A percentile compares a stretch with the other conserved stretches of the same genome.
These are phyloP conservation scores for Macrocystidia cucumis DNA, from an alignment of 1,284 basidiomycete genomes.

Conservation along the genomic window DNA sequence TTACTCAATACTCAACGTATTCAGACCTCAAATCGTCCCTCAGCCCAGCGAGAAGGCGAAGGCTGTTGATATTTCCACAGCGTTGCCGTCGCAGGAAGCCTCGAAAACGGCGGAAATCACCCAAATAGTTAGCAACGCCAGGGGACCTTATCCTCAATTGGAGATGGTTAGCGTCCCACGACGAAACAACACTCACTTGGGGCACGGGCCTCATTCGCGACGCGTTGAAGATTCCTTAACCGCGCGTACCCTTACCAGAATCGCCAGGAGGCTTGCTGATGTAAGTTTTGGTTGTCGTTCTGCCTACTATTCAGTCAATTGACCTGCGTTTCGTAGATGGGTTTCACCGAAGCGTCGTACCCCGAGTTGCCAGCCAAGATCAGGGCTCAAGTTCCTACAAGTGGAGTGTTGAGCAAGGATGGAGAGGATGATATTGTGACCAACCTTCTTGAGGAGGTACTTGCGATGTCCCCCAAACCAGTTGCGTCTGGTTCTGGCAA, in stretches of 20 bases:
- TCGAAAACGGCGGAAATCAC: conserved; percentile 13
- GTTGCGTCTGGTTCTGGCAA: conserved; percentile 25
- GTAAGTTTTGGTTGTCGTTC: conserved; percentile 21
- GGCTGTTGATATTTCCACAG: too few relatives aligned
- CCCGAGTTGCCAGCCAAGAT: conserved; percentile 47
- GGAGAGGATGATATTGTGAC: conserved; percentile 58
- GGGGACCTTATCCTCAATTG: conserved; percentile 48
- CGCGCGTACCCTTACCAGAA: conserved; percentile 32
- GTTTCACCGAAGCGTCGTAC: conserved; percentile 50
- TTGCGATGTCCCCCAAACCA: conserved; percentile 30
- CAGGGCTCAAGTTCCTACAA: conserved; percentile 37
- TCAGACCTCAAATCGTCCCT: background rate
- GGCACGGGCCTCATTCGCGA: conserved; percentile 20
- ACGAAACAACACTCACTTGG: conserved; percentile 30
- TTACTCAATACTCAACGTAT: conserved; percentile 2
- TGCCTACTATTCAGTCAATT: conserved; percentile 7
- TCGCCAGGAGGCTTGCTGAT: conserved; percentile 44
- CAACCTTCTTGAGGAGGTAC: conserved; percentile 52
- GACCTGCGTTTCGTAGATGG: conserved; percentile 45
- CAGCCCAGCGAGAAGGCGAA: background rate
- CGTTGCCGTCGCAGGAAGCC: too few relatives aligned
- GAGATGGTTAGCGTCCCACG: conserved; percentile 47
- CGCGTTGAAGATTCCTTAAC: conserved; percentile 23
- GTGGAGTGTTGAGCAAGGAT: conserved; percentile 35
- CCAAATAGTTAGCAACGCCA: conserved; percentile 51